These are phyloP conservation scores for Aspergillus sp. DNA, from an alignment of 2,329 filamentous ascomycete species.

Conservation along the genomic window DNA sequence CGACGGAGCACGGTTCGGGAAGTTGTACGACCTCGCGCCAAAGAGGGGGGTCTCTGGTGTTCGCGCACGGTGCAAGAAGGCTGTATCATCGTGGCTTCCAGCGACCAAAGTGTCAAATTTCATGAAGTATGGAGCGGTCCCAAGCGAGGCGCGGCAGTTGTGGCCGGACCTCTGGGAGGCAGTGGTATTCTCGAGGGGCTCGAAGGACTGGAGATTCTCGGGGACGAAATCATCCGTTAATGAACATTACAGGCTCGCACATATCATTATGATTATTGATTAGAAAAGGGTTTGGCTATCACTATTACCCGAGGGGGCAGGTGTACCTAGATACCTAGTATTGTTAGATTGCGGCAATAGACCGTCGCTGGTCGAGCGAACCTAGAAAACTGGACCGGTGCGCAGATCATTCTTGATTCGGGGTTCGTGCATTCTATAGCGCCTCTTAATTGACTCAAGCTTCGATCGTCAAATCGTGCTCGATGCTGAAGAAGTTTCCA, in stretches of 20 bases:
- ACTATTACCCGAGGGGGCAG: not conserved
- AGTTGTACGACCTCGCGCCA: conserved; percentile 35
- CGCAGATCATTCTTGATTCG: conserved; percentile 1
- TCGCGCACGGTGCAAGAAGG: conserved; percentile 67
- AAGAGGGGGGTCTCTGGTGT: conserved; percentile 58
- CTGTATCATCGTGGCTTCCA: conserved; percentile 87
- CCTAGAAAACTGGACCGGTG: not conserved
- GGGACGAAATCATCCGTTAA: conserved; percentile 67
- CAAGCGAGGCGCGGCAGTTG: conserved; percentile 55
- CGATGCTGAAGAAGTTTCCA: not conserved
- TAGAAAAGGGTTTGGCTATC: conserved; percentile 2
- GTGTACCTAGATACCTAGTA: not conserved
- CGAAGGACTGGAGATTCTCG: conserved; percentile 68
- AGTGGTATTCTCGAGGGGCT: conserved; percentile 82
- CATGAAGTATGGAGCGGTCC: conserved; percentile 87
- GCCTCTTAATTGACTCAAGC: conserved; percentile 1
- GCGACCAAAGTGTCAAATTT: conserved; percentile 90
- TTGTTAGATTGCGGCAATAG: not conserved
- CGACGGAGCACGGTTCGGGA: conserved; percentile 23
- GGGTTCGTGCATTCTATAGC: conserved; percentile 2
- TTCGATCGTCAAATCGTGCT: not conserved
- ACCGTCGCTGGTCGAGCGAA: not conserved
- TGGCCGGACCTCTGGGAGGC: conserved; percentile 69
- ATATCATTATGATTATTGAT: not conserved
- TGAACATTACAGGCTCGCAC: not conserved